Base-by-base conservation (phyloP, 805 yeast genomes). In the Candida vartiovaarae region DNA sequence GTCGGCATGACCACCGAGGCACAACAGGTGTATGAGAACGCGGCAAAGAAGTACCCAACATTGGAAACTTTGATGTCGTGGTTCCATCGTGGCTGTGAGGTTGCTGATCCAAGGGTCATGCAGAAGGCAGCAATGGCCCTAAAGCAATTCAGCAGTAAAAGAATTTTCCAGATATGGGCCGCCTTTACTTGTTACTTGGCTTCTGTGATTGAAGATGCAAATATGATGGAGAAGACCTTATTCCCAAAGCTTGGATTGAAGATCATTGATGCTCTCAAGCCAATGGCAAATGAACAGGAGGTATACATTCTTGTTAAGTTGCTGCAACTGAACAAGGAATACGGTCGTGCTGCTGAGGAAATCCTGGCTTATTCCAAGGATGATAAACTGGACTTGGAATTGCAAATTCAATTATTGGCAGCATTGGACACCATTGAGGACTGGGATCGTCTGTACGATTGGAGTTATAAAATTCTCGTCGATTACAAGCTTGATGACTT, bases 401-500 rank as follows among this genome's bases (percentile, higher is more conserved):
- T 87, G 42, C 76, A 77, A 46, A 62, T 82, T 31, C 62, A 77
- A 23, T 70, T 75, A 46, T 53, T 82, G 15, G 75, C 75, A 2
- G 64, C 73, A 2, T 64, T 85, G 33, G 61, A 66, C 6, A 53
- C 61, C 11, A 30, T 62, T 6, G 64, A 71, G 41, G 51, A 68
- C 3, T 78, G 78, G 75, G 63, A 64, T 0, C 47, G 54, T 9
- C 60, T 87, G 10, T 67, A 55, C 48, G 60, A 67, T 0, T 64
- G 65, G 46, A 63, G 78, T 38, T 35, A 57, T 5, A 46, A 54
- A 4, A 67, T 77, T 10, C 59, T 88, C 31, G 64, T 71, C 15
- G 66, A 63, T 4, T 63, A 72, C 25, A 60, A 68, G 8, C 72
- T 84, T 43, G 88, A 90, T 60, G 95, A 89, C 59, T 90, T 78